Evolutionary conservation across 2,329 filamentous ascomycete species (phyloP).

Genomic region (Pseudovirgaria hyperparasitica): DNA sequence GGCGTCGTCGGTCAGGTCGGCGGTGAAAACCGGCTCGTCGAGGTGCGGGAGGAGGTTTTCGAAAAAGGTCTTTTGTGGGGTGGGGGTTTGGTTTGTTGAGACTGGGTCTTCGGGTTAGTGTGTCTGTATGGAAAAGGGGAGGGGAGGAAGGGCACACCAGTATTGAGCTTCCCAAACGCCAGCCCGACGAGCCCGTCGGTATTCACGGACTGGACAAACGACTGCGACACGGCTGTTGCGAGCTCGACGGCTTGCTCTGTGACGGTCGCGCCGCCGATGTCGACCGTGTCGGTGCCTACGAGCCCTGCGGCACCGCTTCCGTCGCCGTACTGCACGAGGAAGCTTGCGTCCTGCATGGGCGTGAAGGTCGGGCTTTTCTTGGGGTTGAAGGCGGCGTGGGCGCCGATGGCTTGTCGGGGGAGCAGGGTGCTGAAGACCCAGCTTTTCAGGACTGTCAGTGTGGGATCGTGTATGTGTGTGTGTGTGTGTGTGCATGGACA

Average conservation of each 20-base stretch:
- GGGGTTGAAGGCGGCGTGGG: constrained; percentile 45
- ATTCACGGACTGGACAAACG: constrained; percentile 46
- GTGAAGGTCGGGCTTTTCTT: constrained; percentile 39
- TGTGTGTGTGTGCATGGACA: constrained; percentile 1
- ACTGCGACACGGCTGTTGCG: constrained; percentile 43
- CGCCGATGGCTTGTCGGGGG: constrained; percentile 26
- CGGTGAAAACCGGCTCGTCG: constrained; percentile 56
- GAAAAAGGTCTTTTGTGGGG: constrained; percentile 58
- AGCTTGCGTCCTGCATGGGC: constrained; percentile 37
- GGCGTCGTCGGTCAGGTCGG: constrained; percentile 47
- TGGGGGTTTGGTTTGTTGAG: constrained; percentile 14
- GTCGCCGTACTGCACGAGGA: constrained; percentile 58
- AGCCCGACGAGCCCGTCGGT: constrained; percentile 60
- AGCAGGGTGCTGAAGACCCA: constrained; percentile 60
- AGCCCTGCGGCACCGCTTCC: constrained; percentile 47
- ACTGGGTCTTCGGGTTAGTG: constrained; percentile 22
- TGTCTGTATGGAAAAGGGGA: not conserved
- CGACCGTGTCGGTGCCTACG: constrained; percentile 57
- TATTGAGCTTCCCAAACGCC: constrained; percentile 53
- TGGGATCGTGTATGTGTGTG: constrained; percentile 3
- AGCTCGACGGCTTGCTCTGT: constrained; percentile 54
- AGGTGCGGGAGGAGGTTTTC: constrained; percentile 53
- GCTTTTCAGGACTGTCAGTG: too few species aligned
- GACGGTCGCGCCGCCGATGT: constrained; percentile 52
- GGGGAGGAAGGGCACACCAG: constrained; percentile 14